These are phyloP conservation scores for Trypethelium eluteriae DNA, from an alignment of 495 filamentous ascomycete genomes.

Conservation along the genomic window DNA sequence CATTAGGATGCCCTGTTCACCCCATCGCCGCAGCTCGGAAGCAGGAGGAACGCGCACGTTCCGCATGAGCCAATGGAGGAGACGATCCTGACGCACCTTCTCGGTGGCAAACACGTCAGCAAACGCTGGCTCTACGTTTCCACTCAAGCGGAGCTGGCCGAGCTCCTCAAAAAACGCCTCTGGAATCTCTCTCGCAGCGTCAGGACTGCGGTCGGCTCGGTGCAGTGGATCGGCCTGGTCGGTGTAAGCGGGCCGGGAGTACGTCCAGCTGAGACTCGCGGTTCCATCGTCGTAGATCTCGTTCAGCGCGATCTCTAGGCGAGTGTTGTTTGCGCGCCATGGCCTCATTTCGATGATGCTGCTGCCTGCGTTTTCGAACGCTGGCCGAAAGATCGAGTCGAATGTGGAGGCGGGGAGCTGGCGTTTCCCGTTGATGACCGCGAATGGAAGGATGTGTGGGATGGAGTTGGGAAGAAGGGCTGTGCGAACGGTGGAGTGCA, in stretches of 20 bases:
- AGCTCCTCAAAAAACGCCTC: constrained; percentile 35
- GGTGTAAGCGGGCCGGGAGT: constrained; percentile 32
- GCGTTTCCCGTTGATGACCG: constrained; percentile 38
- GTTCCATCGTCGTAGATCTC: constrained; percentile 10
- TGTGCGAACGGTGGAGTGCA: constrained; percentile 34
- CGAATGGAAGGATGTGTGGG: constrained; percentile 34
- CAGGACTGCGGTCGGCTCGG: constrained; percentile 30
- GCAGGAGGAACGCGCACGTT: constrained; percentile 17
- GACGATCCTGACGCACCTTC: constrained; percentile 29
- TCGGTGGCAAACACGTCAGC: constrained; percentile 31
- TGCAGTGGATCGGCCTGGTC: constrained; percentile 28
- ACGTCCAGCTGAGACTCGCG: constrained; percentile 33
- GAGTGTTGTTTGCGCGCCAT: constrained; percentile 16
- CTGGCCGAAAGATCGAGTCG: background rate
- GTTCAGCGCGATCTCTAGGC: constrained; percentile 33
- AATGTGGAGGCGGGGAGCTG: constrained; percentile 15
- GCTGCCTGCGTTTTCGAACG: constrained; percentile 20
- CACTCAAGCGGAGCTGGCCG: constrained; percentile 9
- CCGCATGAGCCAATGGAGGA: constrained; percentile 43
- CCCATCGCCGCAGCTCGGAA: constrained; percentile 25
- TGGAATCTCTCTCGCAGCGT: constrained; percentile 32
- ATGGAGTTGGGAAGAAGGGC: constrained; percentile 23
- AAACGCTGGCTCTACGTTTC: constrained; percentile 29
- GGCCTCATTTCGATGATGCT: constrained; percentile 18
- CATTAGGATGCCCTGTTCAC: constrained; percentile 29